phyloP scores from a whole-genome alignment of 441 rosid species.

The Brassica balearica region DNA sequence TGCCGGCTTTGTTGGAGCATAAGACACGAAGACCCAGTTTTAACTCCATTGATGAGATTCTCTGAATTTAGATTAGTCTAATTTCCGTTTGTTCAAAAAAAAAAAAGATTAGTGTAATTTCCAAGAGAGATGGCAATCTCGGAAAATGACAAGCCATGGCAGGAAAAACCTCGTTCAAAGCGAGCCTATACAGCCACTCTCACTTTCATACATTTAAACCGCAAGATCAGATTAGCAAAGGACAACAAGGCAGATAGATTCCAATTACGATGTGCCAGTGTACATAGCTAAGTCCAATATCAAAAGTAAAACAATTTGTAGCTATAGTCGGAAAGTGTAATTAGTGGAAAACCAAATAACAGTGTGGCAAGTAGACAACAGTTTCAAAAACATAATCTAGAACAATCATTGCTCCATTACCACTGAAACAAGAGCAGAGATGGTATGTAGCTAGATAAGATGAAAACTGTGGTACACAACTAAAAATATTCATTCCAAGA shows the following conservation, averaged over 20 bases:
- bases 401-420: slow-evolving; percentile 1
- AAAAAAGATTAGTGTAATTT: slow-evolving; percentile 65
- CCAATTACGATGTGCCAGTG: no score
- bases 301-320: no score
- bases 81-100: no score
- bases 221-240: not conserved
- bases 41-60: slow-evolving; percentile 40
- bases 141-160: slow-evolving; percentile 65
- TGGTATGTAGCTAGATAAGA: not conserved
- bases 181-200: not conserved
- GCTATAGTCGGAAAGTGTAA: no score
- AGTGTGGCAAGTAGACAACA: not conserved
- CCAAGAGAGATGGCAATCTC: slow-evolving; percentile 68
- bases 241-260: not conserved
- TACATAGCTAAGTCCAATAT: no score
- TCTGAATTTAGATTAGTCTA: slow-evolving; percentile 63
- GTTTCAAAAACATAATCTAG: not conserved
- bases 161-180: slow-evolving; percentile 55
- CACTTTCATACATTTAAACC: not conserved
- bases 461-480: not conserved
- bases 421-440: not conserved
- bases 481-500: not conserved
- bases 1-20: slow-evolving; percentile 64
- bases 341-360: not conserved
- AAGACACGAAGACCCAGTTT: slow-evolving; percentile 65